Percentiles rank a stretch among this genome's conserved stretches.
These are phyloP conservation scores for Taphrina deformans DNA, from an alignment of 1,139 yeast species.

Conservation along the genomic window DNA sequence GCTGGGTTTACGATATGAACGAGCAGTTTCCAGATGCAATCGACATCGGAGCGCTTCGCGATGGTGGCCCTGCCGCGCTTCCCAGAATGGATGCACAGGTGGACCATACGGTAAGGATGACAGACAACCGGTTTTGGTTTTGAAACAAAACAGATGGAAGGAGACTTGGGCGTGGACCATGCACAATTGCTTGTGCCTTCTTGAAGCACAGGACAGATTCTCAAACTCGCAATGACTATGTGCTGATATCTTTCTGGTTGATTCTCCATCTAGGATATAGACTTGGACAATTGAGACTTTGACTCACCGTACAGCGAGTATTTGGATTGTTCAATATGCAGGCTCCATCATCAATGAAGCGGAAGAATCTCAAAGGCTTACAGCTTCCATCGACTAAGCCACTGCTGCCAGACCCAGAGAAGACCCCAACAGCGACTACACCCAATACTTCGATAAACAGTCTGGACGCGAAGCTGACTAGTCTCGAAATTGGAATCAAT, in stretches of 20 bases:
- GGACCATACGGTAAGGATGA: neutral
- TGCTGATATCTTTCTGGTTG: neutral
- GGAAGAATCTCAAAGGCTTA: slow-evolving; percentile 73
- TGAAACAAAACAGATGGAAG: neutral
- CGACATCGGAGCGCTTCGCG: neutral
- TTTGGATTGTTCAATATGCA: slow-evolving; percentile 36
- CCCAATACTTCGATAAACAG: slow-evolving; percentile 37
- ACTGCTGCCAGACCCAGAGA: slow-evolving; percentile 37
- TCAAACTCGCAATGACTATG: neutral
- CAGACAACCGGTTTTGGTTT: neutral
- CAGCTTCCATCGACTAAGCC: slow-evolving; percentile 52
- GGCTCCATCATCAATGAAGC: slow-evolving; percentile 61
- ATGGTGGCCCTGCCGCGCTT: neutral
- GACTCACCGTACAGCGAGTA: too few relatives aligned
- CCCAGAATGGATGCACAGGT: neutral
- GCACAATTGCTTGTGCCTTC: neutral
- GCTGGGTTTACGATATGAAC: neutral
- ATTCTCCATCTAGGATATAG: neutral
- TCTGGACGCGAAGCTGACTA: slow-evolving; percentile 43
- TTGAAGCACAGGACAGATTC: neutral
- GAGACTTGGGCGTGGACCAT: neutral
- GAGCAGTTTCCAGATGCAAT: neutral
- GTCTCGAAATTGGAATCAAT: slow-evolving; percentile 53
- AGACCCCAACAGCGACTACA: slow-evolving; percentile 37
- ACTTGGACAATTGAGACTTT: too few relatives aligned